Percentiles rank a stretch among this genome's conserved stretches.
Evolutionary conservation across 257 asterid genomes (phyloP).

Genomic region (Przewalskia tangutica): DNA sequence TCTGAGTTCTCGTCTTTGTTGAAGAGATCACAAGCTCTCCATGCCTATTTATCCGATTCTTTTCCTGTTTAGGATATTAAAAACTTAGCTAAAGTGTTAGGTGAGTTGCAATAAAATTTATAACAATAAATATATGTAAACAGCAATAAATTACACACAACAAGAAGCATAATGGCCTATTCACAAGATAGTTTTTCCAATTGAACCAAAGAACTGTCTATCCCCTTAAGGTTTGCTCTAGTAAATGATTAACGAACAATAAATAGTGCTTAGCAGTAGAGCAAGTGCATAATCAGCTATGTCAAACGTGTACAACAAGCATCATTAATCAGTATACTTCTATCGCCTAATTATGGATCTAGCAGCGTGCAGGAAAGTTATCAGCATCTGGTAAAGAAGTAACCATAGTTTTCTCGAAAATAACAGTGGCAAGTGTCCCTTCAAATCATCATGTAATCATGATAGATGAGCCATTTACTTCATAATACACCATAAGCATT

Average conservation of each 20-base stretch:
- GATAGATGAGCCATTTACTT: not conserved
- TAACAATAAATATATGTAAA: not conserved
- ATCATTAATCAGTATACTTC: not conserved
- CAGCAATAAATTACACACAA: not conserved
- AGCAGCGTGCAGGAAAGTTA: not conserved
- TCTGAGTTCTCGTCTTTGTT: conserved; percentile 78
- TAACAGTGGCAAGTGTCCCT: not conserved
- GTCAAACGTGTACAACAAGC: not conserved
- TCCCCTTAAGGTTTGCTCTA: not conserved
- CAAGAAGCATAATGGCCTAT: not conserved
- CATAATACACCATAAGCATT: not conserved
- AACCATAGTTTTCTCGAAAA: not conserved
- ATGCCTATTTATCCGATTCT: conserved; percentile 72
- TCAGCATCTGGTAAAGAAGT: not conserved
- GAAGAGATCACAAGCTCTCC: conserved; percentile 93
- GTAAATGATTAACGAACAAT: not conserved
- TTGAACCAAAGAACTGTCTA: not conserved
- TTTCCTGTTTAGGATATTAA: conserved; percentile 48
- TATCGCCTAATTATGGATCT: not conserved
- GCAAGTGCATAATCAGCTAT: not conserved
- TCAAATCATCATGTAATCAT: not conserved
- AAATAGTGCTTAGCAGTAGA: not conserved
- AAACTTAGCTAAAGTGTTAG: not conserved
- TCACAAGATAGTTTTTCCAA: not conserved
- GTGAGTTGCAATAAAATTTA: not conserved